Conservation (phyloP, 225 moss, liverwort and hornwort genomes). For the Pleurozium schreberi region DNA sequence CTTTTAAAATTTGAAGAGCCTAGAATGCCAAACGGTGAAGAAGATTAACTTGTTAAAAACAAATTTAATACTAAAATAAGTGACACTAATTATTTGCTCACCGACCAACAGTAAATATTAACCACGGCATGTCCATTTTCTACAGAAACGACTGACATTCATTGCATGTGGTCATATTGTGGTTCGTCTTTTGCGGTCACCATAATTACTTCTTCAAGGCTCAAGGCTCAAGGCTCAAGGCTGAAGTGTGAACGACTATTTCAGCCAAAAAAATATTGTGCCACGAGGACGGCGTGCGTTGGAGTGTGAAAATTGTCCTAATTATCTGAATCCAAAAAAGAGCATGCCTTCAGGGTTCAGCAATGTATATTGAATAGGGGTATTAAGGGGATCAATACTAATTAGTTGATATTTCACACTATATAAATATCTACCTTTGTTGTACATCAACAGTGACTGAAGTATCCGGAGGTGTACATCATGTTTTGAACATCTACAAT, state of each 20-base stretch:
- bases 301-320: neutral
- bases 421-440: too few species aligned
- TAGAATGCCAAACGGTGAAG: neutral
- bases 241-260: neutral
- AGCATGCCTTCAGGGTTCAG: neutral
- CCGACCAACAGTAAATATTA: neutral
- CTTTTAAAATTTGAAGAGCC: neutral
- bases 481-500: too few species aligned
- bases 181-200: neutral
- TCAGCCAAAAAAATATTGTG: neutral
- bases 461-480: too few species aligned
- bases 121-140: neutral
- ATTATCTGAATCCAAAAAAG: neutral
- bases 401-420: too few species aligned
- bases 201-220: neutral
- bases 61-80: too few species aligned
- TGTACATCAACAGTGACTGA: too few species aligned
- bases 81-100: neutral
- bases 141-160: neutral
- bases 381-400: too few species aligned
- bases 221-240: neutral
- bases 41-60: neutral
- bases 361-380: too few species aligned
- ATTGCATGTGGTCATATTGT: neutral
- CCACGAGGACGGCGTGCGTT: neutral